These are phyloP conservation scores for Paramecium sexaurelia DNA, from an alignment of 73 alveolate genomes.

Conservation along the genomic window DNA sequence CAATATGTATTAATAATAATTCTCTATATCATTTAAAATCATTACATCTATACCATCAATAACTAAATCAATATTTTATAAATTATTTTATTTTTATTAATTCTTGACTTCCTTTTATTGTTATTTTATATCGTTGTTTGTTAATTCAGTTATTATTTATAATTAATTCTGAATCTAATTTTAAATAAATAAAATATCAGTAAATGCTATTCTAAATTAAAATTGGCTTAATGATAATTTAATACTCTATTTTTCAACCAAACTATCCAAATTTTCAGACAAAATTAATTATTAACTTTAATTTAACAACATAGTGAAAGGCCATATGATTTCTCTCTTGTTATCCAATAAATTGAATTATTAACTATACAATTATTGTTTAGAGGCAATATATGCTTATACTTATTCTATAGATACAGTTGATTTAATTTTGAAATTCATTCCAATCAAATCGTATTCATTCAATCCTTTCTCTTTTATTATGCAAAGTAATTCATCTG, in stretches of 20 bases:
- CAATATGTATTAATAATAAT: background rate
- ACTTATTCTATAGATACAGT: background rate
- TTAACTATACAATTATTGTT: background rate
- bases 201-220: background rate
- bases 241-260: background rate
- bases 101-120: background rate
- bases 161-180: background rate
- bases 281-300: background rate
- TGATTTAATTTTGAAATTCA: background rate
- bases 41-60: slow-evolving; percentile 23
- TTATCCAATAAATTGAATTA: background rate
- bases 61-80: background rate
- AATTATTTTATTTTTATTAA: background rate
- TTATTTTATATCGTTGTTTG: background rate
- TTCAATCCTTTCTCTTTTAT: background rate
- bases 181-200: background rate
- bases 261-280: background rate
- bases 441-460: background rate
- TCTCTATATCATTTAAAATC: background rate
- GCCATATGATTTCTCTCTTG: slow-evolving; percentile 19
- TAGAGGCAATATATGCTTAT: background rate
- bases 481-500: slow-evolving; percentile 2
- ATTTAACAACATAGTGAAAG: slow-evolving; percentile 18
- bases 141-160: background rate
- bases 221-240: background rate